These are phyloP conservation scores for Russula ochroleuca DNA, from an alignment of 768 basidiomycete species.

Conservation along the genomic window DNA sequence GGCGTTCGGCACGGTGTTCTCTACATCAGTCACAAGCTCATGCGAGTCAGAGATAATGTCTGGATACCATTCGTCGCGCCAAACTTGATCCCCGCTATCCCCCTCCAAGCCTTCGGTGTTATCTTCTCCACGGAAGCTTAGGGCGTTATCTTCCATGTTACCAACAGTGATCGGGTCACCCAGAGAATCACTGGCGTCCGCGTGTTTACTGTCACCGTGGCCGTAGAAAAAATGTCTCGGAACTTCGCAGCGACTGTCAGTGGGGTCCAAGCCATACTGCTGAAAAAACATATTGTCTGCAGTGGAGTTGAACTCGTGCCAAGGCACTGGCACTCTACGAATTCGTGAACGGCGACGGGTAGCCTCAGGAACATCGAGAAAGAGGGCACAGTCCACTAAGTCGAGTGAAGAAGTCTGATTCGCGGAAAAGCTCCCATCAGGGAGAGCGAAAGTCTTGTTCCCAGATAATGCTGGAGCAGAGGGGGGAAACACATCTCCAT, in stretches of 20 bases:
- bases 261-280: constrained; percentile 13
- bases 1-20: neutral
- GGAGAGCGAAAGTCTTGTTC: neutral
- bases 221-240: neutral
- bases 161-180: neutral
- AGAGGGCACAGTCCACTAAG: constrained; percentile 12
- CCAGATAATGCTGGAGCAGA: neutral
- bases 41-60: neutral
- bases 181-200: neutral
- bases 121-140: neutral
- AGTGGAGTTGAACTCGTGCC: neutral
- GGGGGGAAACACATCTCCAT: neutral
- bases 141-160: neutral
- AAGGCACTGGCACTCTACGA: constrained; percentile 12
- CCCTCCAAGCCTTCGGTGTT: neutral
- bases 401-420: constrained; percentile 16
- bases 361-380: neutral
- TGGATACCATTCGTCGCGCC: neutral
- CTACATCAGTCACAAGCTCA: neutral
- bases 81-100: neutral
- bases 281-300: neutral
- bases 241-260: neutral
- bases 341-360: constrained; percentile 2
- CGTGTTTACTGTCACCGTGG: neutral
- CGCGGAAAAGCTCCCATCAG: neutral